A percentile compares a stretch with the other conserved stretches of the same genome.
Evolutionary conservation across 768 basidiomycete species (phyloP).

Genomic region (Filobasidium floriforme): DNA sequence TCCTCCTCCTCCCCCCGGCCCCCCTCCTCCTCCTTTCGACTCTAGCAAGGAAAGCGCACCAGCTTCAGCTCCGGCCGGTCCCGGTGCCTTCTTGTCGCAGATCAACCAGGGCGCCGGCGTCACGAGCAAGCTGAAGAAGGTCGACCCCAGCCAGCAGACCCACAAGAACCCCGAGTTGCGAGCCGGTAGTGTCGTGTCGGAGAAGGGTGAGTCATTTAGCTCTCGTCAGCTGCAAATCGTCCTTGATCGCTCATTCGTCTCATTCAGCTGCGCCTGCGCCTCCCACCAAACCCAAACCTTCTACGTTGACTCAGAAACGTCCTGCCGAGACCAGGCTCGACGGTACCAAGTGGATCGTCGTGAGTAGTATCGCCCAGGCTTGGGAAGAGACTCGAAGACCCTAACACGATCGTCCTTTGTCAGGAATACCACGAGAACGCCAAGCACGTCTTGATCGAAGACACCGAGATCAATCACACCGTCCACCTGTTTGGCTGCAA

Average conservation of each 20-base stretch:
- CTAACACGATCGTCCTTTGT: not conserved
- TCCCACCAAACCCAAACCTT: slow-evolving; percentile 78
- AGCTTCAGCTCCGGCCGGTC: slow-evolving; percentile 51
- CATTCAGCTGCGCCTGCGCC: slow-evolving; percentile 49
- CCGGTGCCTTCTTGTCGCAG: slow-evolving; percentile 71
- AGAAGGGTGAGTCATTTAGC: slow-evolving; percentile 23
- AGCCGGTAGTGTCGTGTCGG: slow-evolving; percentile 49
- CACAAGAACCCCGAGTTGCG: slow-evolving; percentile 93
- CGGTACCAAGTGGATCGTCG: slow-evolving; percentile 88
- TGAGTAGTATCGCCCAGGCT: slow-evolving; percentile 47
- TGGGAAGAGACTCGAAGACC: slow-evolving; percentile 11
- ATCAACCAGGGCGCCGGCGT: slow-evolving; percentile 83
- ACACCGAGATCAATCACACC: slow-evolving; percentile 69
- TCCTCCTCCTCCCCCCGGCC: slow-evolving; percentile 44
- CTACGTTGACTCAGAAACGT: slow-evolving; percentile 65
- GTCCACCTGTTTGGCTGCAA: slow-evolving; percentile 89
- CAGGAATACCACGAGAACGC: slow-evolving; percentile 88
- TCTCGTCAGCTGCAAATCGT: not conserved
- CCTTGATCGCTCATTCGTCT: not conserved
- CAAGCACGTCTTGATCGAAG: slow-evolving; percentile 59
- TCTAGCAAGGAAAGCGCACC: slow-evolving; percentile 29
- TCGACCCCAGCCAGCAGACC: slow-evolving; percentile 93
- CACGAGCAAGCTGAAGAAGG: slow-evolving; percentile 83
- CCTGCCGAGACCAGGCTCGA: slow-evolving; percentile 82
- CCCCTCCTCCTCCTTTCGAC: slow-evolving; percentile 48